phyloP scores from a whole-genome alignment of 805 yeast genomes.

The Debaryomyces hansenii region DNA sequence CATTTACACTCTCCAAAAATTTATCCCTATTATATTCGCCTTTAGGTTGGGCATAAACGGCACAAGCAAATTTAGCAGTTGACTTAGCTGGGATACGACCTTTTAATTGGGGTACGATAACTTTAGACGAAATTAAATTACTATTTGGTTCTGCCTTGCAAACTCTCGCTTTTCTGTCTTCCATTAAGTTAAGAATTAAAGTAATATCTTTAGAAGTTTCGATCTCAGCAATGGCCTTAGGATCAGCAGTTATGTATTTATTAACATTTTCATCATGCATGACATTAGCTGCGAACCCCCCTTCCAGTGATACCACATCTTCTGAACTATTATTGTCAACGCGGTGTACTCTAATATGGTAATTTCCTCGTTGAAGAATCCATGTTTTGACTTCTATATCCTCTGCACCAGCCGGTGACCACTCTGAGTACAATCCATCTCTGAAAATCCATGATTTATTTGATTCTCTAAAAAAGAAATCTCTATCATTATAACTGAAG shows the following conservation, averaged over 20 bases:
- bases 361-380: conserved; percentile 6
- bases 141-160: conserved; percentile 11
- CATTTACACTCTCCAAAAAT: no score
- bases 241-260: background rate
- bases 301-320: conserved; percentile 9
- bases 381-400: conserved; percentile 8
- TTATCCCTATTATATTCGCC: no score
- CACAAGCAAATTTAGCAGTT: background rate
- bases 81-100: conserved; percentile 3
- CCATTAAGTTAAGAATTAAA: conserved; percentile 4
- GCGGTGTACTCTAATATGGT: conserved; percentile 9
- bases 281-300: conserved; percentile 9
- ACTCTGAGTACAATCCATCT: conserved; percentile 6
- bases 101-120: conserved; percentile 8
- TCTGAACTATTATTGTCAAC: conserved; percentile 5
- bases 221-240: background rate
- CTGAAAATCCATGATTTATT: background rate
- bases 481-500: conserved; percentile 8
- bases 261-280: background rate
- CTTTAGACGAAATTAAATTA: conserved; percentile 9
- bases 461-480: conserved; percentile 2
- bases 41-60: background rate
- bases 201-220: background rate
- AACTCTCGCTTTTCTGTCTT: conserved; percentile 2
- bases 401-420: conserved; percentile 6